A percentile compares a stretch with the other conserved stretches of the same genome.
Evolutionary conservation across 169 alveolate genomes (phyloP).

Genomic region (Plasmodium sp.): DNA sequence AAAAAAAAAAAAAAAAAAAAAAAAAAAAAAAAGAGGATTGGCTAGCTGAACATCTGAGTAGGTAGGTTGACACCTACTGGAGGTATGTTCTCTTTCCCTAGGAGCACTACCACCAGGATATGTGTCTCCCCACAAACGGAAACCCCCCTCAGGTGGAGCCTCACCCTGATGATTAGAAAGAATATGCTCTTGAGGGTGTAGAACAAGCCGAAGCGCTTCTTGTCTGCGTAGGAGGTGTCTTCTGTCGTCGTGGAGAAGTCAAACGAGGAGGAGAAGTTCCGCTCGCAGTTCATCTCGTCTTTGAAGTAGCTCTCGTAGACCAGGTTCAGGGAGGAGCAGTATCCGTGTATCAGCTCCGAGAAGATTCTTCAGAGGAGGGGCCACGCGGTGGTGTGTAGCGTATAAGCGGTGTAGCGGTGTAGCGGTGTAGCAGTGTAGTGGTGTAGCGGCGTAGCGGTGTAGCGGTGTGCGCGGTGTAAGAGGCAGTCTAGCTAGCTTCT

Average conservation of each 20-base stretch:
- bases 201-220: conserved; percentile 29
- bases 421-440: not conserved
- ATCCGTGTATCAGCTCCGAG: conserved; percentile 50
- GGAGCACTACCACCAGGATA: not conserved
- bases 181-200: conserved; percentile 30
- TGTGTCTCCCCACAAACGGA: not conserved
- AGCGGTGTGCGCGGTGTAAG: not conserved
- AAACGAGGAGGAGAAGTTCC: conserved; percentile 15
- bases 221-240: conserved; percentile 28
- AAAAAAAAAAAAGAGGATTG: not conserved
- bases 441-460: too few relatives aligned
- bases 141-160: not conserved
- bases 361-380: conserved; percentile 17
- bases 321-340: conserved; percentile 55
- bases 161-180: conserved; percentile 30
- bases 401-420: too few relatives aligned
- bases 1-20: not conserved
- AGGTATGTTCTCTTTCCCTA: not conserved
- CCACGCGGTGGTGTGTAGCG: too few relatives aligned
- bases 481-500: not conserved
- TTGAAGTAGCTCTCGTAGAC: conserved; percentile 34
- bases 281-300: conserved; percentile 15
- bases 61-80: not conserved
- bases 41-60: not conserved
- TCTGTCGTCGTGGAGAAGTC: conserved; percentile 60